Conservation (phyloP, 2,329 filamentous ascomycete species). For the Amphichorda felina region DNA sequence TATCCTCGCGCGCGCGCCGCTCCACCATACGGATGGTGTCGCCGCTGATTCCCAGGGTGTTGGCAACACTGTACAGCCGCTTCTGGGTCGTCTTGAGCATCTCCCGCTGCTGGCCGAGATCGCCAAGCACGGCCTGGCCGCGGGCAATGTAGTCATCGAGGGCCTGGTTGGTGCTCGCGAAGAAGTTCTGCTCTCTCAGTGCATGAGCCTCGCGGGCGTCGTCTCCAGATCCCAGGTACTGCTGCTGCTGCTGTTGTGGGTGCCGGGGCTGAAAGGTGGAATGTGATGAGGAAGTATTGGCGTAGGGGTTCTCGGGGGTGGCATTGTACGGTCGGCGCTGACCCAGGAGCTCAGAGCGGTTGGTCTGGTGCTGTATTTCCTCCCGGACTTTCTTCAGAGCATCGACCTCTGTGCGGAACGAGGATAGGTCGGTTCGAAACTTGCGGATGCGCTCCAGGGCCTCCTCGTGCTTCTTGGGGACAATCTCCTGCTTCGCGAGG, state of each 20-base stretch:
- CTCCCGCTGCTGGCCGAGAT: slow-evolving; percentile 81
- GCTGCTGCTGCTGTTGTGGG: slow-evolving; percentile 13
- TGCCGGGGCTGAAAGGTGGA: slow-evolving; percentile 4
- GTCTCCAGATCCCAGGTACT: slow-evolving; percentile 42
- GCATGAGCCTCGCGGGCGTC: slow-evolving; percentile 69
- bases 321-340: slow-evolving; percentile 60
- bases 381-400: slow-evolving; percentile 66
- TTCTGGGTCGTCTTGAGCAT: slow-evolving; percentile 93
- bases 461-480: slow-evolving; percentile 84
- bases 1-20: slow-evolving; percentile 81
- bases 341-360: slow-evolving; percentile 74
- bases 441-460: slow-evolving; percentile 74
- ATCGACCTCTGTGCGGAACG: slow-evolving; percentile 70
- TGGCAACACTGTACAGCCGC: slow-evolving; percentile 82
- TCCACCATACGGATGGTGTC: slow-evolving; percentile 98
- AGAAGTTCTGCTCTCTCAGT: slow-evolving; percentile 81
- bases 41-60: slow-evolving; percentile 83
- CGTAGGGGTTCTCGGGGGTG: slow-evolving; percentile 77
- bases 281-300: slow-evolving; percentile 31
- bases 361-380: slow-evolving; percentile 52
- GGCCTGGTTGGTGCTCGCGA: slow-evolving; percentile 67
- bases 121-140: slow-evolving; percentile 79
- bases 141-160: slow-evolving; percentile 91
- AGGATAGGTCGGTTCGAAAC: slow-evolving; percentile 71
- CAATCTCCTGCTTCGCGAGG: slow-evolving; percentile 78